A percentile compares a stretch with the other conserved stretches of the same genome.
These are phyloP conservation scores for Fusarium domesticum DNA, from an alignment of 2,329 filamentous ascomycete species.

Conservation along the genomic window DNA sequence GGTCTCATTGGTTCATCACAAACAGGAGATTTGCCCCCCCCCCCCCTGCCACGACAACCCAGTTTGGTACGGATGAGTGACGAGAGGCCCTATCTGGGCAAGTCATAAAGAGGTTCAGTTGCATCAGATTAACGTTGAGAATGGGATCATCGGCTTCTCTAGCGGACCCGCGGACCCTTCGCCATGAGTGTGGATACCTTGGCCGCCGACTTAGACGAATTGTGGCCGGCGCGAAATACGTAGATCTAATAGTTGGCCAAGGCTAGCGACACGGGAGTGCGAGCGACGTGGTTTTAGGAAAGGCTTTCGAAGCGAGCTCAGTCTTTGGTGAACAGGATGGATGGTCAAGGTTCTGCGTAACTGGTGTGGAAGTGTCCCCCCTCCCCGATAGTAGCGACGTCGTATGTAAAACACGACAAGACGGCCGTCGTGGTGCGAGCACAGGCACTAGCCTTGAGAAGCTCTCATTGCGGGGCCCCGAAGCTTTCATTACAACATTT, in stretches of 20 bases:
- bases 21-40: not conserved
- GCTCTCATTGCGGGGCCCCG: conserved; percentile 1
- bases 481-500: conserved; percentile 1
- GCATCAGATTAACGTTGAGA: conserved; percentile 10
- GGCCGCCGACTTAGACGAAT: not conserved
- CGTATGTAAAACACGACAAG: not conserved
- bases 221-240: not conserved
- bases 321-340: not conserved
- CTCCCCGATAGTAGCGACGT: not conserved
- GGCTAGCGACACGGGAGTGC: not conserved
- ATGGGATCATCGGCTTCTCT: conserved; percentile 10
- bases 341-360: no score
- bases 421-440: not conserved
- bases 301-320: not conserved
- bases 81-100: not conserved
- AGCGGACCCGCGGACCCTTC: conserved; percentile 6
- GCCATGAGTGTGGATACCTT: conserved; percentile 1
- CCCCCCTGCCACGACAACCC: conserved; percentile 1
- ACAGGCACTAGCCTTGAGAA: not conserved
- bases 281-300: not conserved
- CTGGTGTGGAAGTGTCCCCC: not conserved
- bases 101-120: no score
- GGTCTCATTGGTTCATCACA: conserved; percentile 4
- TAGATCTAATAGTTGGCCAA: conserved; percentile 2
- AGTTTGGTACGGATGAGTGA: conserved; percentile 6